These are phyloP conservation scores for Citrullus colocynthis DNA, from an alignment of 306 rosid species.

Conservation along the genomic window DNA sequence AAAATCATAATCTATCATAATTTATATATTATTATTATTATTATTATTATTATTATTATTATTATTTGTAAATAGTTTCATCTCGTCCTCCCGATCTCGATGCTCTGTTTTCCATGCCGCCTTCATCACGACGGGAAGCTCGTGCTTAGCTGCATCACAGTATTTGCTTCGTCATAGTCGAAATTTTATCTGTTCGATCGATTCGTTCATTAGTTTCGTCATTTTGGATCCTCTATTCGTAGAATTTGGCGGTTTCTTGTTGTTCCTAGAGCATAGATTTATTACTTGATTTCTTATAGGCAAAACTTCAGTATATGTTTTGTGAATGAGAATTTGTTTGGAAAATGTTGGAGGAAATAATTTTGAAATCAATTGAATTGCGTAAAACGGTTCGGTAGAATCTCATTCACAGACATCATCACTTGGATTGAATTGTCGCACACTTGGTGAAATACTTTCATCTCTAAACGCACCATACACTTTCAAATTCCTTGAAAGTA, in stretches of 20 bases:
- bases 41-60: no score
- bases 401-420: not conserved
- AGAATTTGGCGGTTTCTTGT: not conserved
- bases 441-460: not conserved
- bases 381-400: not conserved
- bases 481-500: not conserved
- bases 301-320: not conserved
- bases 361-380: not conserved
- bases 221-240: not conserved
- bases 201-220: not conserved
- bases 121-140: slow-evolving; percentile 28
- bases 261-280: not conserved
- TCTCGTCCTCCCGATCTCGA: slow-evolving; percentile 68
- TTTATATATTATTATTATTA: no score
- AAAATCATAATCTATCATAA: no score
- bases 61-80: no score
- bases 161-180: not conserved
- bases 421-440: not conserved
- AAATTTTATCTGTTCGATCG: not conserved
- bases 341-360: not conserved
- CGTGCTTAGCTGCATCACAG: slow-evolving; percentile 16
- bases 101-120: slow-evolving; percentile 29
- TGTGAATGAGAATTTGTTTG: not conserved
- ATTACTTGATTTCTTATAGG: not conserved
- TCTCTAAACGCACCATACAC: not conserved